Evolutionary conservation across 2,329 filamentous ascomycete species (phyloP).

Genomic region (Phaeosphaeriaceae sp.): DNA sequence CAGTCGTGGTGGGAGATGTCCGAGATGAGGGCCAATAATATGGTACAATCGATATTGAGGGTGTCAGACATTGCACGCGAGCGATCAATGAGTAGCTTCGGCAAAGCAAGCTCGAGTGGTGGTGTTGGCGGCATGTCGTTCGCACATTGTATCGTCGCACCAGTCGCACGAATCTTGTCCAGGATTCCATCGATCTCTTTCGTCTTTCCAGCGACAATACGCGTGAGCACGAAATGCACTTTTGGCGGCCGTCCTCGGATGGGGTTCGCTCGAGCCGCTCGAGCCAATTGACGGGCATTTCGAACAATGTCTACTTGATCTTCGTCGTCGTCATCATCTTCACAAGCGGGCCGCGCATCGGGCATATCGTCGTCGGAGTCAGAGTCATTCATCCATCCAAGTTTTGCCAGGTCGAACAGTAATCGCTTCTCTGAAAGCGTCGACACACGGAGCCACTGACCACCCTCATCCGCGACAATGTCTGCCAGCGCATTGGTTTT

Average conservation of each 20-base stretch:
- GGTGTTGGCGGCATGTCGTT: slow-evolving; percentile 32
- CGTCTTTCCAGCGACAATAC: slow-evolving; percentile 59
- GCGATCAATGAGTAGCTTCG: slow-evolving; percentile 48
- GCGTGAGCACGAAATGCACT: slow-evolving; percentile 67
- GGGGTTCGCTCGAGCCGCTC: slow-evolving; percentile 63
- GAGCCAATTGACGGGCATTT: slow-evolving; percentile 64
- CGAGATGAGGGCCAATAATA: slow-evolving; percentile 74
- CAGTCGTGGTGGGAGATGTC: slow-evolving; percentile 70
- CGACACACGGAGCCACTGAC: slow-evolving; percentile 73
- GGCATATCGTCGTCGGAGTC: slow-evolving; percentile 54
- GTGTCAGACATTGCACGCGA: slow-evolving; percentile 50
- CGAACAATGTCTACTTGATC: slow-evolving; percentile 65
- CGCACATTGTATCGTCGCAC: slow-evolving; percentile 47
- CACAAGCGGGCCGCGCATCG: slow-evolving; percentile 23
- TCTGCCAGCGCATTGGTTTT: slow-evolving; percentile 66
- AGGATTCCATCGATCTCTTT: slow-evolving; percentile 65
- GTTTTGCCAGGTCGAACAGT: slow-evolving; percentile 72
- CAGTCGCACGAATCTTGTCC: slow-evolving; percentile 61
- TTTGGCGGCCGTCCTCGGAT: slow-evolving; percentile 66
- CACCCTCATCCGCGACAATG: slow-evolving; percentile 67
- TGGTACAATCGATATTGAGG: slow-evolving; percentile 71
- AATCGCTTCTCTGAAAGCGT: slow-evolving; percentile 69
- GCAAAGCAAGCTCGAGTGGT: slow-evolving; percentile 32
- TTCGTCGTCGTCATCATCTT: slow-evolving; percentile 58
- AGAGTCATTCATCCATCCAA: slow-evolving; percentile 63